Base-by-base conservation (phyloP, 257 asterid genomes). In the Eustoma russellianum region DNA sequence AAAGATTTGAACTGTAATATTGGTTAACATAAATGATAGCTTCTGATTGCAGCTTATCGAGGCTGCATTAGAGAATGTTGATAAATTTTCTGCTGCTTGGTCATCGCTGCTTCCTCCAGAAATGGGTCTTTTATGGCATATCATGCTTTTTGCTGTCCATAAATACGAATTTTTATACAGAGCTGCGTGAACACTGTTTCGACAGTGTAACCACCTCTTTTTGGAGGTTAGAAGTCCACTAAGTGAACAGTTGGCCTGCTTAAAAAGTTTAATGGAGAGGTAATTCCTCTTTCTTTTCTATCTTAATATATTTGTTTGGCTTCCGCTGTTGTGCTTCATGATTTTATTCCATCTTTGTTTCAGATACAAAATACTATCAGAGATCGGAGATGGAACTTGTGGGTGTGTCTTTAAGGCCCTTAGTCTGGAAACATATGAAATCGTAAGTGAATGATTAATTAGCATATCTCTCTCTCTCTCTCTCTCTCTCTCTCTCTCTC, bases 11-110 rank as follows among this genome's bases (percentile, higher is more conserved):
- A 34, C 33, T 59, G 46, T 50, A 57, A 60, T 49, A 18, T 75
- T 64, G 80, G 77, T 71, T 66, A 64, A 63, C 72, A 55, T 83
- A 76, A 76, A 86, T 90, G 98, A 73, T 72, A 70, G 62, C 67
- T 69, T 53, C 77, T 61, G 70, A 67, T 69, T 80, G 98, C 98
- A 84, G 95, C 96, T 83, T 74, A 60, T 83, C 61, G 84, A 75
- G 92, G 96, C 96, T 80, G 95, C 95, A 70, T 52, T 70, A 68
- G 74, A 90, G 96, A 76, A 90, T 90, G 98, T 82, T 90, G 94
- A 79, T 76, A 68, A 64, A 61, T 62, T 75, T 81, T 70, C 78
- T 67, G 81, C 72, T 86, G 71, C 78, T 77, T 59, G 75, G 77
- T 52, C 69, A 75, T 71, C 83, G 75, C 61, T 72, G 85, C 62